Base-by-base conservation (phyloP, 2,329 filamentous ascomycete genomes). In the Colletotrichum sp. region DNA sequence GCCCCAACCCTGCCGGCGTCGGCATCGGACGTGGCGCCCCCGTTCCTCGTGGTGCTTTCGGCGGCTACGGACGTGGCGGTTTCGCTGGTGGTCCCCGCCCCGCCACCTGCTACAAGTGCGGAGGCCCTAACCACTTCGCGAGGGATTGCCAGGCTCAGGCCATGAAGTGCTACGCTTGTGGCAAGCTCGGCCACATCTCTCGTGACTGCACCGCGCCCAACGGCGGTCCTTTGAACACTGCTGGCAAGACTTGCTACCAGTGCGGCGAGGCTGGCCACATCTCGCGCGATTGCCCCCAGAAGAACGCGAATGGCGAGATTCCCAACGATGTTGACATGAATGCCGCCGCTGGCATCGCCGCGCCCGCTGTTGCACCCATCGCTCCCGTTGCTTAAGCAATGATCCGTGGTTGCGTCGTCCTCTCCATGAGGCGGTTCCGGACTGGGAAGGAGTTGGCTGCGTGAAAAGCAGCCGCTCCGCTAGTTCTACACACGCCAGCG, bases 141-240 rank as follows among this genome's bases (percentile, higher is more conserved):
- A 95, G 97, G 79, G 97, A 99, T 83, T 99, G 97, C 90, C 97
- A 99, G 90, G 96, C 97, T 80, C 96, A 98, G 87, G 95, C 96
- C 78, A 98, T 98, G 95, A 98, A 98, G 89, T 98, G 96, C 91
- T 98, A 98, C 83, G 96, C 96, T 80, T 98, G 96, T 84, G 96
- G 96, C 85, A 98, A 98, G 89, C 92, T 98, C 80, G 95, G 95
- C 68, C 77, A 98, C 88, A 98, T 98, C 86, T 98, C 95, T 13
- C 89, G 90, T 81, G 97, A 99, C 87, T 99, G 97, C 90, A 98
- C 96, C 63, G 95, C 96, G 77, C 96, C 97, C 79, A 99, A 99
- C 85, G 97, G 97, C 73, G 97, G 97, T 28, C 96, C 96, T 63
- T 90, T 99, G 80, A 98, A 97, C 91, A 98, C 95, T 79, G 95